Evolutionary conservation across 805 yeast species (phyloP), one percentile per base, ranked within the genome.

Genomic region (Maudiozyma pseudohumilis): DNA sequence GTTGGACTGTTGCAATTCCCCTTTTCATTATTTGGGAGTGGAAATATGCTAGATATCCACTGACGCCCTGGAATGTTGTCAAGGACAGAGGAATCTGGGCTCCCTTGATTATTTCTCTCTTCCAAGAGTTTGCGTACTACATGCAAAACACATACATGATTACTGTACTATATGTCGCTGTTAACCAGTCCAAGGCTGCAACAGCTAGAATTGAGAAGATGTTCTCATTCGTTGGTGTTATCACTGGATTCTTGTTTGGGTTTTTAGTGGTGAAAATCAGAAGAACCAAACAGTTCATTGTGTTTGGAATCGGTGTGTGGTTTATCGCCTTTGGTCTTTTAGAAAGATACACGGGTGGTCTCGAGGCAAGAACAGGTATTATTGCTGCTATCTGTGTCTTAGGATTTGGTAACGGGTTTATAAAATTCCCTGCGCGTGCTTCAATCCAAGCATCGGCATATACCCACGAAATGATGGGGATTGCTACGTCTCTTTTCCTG

Each of bases 331-430:
- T 73, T 55, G 87, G 84, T 36, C 47, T 80, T 29, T 61, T 80
- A 45, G 61, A 69, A 42, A 67, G 65, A 40, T 80, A 52, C 61
- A 67, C 85, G 52, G 76, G 78, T 34, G 65, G 59, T 37, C 55
- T 58, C 25, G 52, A 56, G 25, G 67, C 75, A 20, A 61, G 64
- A 34, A 47, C 65, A 32, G 86, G 85, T 46, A 64, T 79, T 40
- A 73, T 80, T 53, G 86, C 80, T 11, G 72, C 78, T 6, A 65
- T 74, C 44, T 70, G 77, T 51, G 50, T 80, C n/a, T 56, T 77
- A 44, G 87, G 87, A 45, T 69, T 80, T 41, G 86, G 84, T 47
- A 83, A 82, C 32, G 84, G 84, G 15, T 72, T 79, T 55, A 75
- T 79, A 63, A 74, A 83, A n/a, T 77, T 76, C 48, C 68, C 80